These are phyloP conservation scores for Yamadazyma sp. DNA, from an alignment of 1,139 yeast genomes.

Conservation along the genomic window DNA sequence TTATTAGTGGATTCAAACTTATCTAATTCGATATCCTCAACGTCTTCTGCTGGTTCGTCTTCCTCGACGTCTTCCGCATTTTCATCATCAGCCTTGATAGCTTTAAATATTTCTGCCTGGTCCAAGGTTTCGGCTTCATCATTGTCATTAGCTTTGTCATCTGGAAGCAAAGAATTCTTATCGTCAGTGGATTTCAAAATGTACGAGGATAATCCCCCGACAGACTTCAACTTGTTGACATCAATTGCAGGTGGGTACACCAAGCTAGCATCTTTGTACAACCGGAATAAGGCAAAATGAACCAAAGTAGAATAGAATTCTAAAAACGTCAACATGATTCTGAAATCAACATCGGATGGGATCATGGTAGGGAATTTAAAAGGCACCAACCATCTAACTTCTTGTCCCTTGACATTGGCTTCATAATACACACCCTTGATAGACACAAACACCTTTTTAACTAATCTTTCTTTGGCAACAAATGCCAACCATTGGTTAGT, in stretches of 20 bases:
- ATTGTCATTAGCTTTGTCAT: constrained; percentile 14
- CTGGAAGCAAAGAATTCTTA: constrained; percentile 42
- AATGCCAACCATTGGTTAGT: constrained; percentile 96
- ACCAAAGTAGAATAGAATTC: constrained; percentile 92
- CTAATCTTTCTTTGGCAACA: constrained; percentile 78
- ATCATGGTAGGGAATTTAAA: constrained; percentile 95
- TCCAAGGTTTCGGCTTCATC: constrained; percentile 43
- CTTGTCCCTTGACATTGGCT: constrained; percentile 88
- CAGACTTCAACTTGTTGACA: constrained; percentile 67
- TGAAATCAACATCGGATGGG: constrained; percentile 92
- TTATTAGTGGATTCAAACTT: constrained; percentile 63
- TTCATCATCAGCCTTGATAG: constrained; percentile 49
- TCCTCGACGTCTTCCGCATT: constrained; percentile 34
- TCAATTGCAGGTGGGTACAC: constrained; percentile 91
- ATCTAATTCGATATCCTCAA: constrained; percentile 56
- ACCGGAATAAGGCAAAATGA: constrained; percentile 81
- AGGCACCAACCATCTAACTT: constrained; percentile 94
- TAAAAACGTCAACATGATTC: constrained; percentile 94
- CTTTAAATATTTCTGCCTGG: constrained; percentile 46
- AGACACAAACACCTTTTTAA: constrained; percentile 90
- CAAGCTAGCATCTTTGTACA: constrained; percentile 81
- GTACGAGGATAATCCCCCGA: constrained; percentile 87
- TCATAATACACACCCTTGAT: constrained; percentile 97
- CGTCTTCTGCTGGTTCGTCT: constrained; percentile 42
- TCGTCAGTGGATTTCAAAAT: constrained; percentile 53